Evolutionary conservation across 305 asterid genomes (phyloP).

Genomic region (Solanum hybrid): DNA sequence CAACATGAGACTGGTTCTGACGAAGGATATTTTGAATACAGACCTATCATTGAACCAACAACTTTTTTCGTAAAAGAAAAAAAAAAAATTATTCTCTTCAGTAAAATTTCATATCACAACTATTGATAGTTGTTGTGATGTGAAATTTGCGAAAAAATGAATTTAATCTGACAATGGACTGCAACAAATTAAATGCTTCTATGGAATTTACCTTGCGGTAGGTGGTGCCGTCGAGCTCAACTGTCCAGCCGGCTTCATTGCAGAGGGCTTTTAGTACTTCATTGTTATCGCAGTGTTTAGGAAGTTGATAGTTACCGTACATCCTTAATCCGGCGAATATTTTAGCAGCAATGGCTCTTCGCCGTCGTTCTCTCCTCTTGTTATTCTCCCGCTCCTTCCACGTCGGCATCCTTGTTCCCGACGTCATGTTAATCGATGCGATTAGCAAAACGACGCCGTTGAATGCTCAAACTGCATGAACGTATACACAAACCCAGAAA

Average conservation of each 20-base stretch:
- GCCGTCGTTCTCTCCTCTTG: conserved; percentile 69
- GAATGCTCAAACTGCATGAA: neutral
- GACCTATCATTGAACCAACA: neutral
- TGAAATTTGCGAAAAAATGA: neutral
- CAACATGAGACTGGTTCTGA: neutral
- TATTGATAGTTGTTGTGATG: neutral
- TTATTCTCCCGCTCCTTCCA: conserved; percentile 92
- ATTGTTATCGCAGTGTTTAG: conserved; percentile 76
- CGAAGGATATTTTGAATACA: neutral
- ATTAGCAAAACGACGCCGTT: neutral
- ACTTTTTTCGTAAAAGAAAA: neutral
- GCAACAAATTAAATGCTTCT: neutral
- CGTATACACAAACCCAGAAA: neutral
- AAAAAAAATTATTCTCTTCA: neutral
- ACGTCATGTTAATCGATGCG: conserved; percentile 31
- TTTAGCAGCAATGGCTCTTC: conserved; percentile 76
- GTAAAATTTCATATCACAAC: neutral
- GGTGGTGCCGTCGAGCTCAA: conserved; percentile 75
- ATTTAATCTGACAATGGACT: neutral
- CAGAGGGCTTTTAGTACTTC: conserved; percentile 84
- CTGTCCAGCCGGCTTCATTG: conserved; percentile 74
- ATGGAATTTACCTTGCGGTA: conserved; percentile 53
- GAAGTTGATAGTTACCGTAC: conserved; percentile 66
- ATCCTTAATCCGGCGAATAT: conserved; percentile 69
- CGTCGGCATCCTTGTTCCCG: conserved; percentile 64